These are phyloP conservation scores for Nematocida ausubeli DNA, from an alignment of 371 early-diverging fungal genomes.

Conservation along the genomic window DNA sequence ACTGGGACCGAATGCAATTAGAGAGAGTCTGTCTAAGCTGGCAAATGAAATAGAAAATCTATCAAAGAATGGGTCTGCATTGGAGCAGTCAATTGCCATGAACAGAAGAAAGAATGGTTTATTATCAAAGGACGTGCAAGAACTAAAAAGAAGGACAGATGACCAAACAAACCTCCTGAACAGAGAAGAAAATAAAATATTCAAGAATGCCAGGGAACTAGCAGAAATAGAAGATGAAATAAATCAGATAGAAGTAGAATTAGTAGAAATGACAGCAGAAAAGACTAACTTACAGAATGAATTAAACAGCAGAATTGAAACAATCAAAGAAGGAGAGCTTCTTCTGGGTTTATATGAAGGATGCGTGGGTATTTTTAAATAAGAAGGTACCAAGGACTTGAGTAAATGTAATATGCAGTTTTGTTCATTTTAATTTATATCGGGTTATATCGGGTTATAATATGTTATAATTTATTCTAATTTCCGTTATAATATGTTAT, in stretches of 20 bases:
- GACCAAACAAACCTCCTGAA: conserved; percentile 24
- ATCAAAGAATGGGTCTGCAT: conserved; percentile 7
- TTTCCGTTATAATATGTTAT: too few relatives aligned
- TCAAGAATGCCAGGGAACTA: conserved; percentile 22
- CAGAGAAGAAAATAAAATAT: conserved; percentile 53
- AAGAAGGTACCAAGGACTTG: too few relatives aligned
- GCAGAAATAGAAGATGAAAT: conserved; percentile 33
- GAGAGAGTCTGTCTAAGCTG: conserved; percentile 17
- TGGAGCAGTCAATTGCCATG: conserved; percentile 18
- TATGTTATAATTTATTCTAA: too few relatives aligned
- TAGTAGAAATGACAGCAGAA: background rate
- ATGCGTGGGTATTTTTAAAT: conserved; percentile 2
- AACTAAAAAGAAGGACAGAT: conserved; percentile 51
- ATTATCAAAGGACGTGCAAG: conserved; percentile 28
- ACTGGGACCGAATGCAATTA: conserved; percentile 1
- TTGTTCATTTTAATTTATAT: too few relatives aligned
- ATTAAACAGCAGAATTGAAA: conserved; percentile 10
- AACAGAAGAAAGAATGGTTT: conserved; percentile 33
- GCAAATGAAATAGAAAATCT: background rate
- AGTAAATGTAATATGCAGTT: too few relatives aligned
- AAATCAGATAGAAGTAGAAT: conserved; percentile 42
- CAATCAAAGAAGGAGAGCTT: conserved; percentile 32
- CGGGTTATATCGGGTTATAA: too few relatives aligned
- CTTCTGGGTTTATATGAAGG: conserved; percentile 48
- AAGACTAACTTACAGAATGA: conserved; percentile 7